A percentile compares a stretch with the other conserved stretches of the same genome.
These are phyloP conservation scores for Exophiala bonariae DNA, from an alignment of 2,329 filamentous ascomycete genomes.

Conservation along the genomic window DNA sequence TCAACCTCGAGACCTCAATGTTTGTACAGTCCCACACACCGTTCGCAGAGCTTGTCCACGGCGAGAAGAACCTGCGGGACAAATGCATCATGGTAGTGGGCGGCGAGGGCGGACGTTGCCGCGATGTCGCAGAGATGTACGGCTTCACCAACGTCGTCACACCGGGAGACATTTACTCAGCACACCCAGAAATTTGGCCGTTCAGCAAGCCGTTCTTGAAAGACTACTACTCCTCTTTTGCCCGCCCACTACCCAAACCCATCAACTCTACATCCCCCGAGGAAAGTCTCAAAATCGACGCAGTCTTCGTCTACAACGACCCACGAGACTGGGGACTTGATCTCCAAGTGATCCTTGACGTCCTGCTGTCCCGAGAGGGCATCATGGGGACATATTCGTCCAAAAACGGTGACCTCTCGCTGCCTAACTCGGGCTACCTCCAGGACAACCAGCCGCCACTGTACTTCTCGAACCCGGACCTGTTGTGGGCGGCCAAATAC, in stretches of 20 bases:
- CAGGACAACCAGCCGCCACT: slow-evolving; percentile 76
- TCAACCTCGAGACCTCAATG: slow-evolving; percentile 63
- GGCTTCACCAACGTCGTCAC: slow-evolving; percentile 82
- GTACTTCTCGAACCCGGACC: slow-evolving; percentile 87
- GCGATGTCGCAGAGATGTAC: slow-evolving; percentile 71
- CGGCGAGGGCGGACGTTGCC: slow-evolving; percentile 65
- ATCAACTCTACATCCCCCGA: slow-evolving; percentile 40
- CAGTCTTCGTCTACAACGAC: slow-evolving; percentile 92
- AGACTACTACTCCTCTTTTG: slow-evolving; percentile 56
- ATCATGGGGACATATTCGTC: slow-evolving; percentile 76
- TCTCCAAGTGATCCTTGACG: slow-evolving; percentile 77
- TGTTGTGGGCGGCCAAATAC: slow-evolving; percentile 85
- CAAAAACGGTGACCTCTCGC: slow-evolving; percentile 64
- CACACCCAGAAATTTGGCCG: slow-evolving; percentile 76
- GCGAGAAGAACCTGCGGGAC: slow-evolving; percentile 53
- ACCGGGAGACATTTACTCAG: slow-evolving; percentile 76
- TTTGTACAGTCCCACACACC: slow-evolving; percentile 93
- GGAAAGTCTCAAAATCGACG: slow-evolving; percentile 73
- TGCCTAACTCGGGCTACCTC: slow-evolving; percentile 78
- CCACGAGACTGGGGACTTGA: slow-evolving; percentile 95
- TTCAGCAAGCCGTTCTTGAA: slow-evolving; percentile 69
- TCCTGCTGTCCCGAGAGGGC: slow-evolving; percentile 76
- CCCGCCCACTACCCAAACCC: slow-evolving; percentile 37
- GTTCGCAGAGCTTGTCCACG: slow-evolving; percentile 69
- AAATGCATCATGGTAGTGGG: slow-evolving; percentile 76